A percentile compares a stretch with the other conserved stretches of the same genome.
These are phyloP conservation scores for Alternaria longipes DNA, from an alignment of 2,329 filamentous ascomycete species.

Conservation along the genomic window DNA sequence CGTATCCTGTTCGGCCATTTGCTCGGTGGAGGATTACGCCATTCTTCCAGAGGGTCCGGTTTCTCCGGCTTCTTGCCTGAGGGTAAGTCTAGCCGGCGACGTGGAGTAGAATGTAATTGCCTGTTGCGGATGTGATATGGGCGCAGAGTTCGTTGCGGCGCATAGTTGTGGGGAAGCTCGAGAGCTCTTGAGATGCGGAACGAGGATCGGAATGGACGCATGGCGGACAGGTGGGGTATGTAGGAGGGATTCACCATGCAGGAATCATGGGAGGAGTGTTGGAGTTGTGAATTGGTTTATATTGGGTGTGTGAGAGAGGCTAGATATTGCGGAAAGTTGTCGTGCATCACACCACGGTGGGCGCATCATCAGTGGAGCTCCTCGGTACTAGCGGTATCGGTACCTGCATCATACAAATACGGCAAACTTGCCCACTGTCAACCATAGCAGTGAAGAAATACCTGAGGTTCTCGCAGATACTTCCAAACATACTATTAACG, in stretches of 20 bases:
- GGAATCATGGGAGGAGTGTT: constrained; percentile 21
- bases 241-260: constrained; percentile 22
- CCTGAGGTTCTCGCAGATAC: background rate
- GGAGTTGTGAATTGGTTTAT: constrained; percentile 14
- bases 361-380: constrained; percentile 28
- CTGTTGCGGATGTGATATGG: constrained; percentile 26
- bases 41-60: constrained; percentile 42
- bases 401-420: constrained; percentile 27
- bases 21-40: constrained; percentile 48
- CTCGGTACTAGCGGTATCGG: constrained; percentile 25
- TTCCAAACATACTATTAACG: background rate
- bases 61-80: constrained; percentile 29
- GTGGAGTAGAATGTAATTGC: constrained; percentile 22
- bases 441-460: background rate
- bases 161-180: constrained; percentile 38
- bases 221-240: constrained; percentile 31
- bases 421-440: constrained; percentile 16
- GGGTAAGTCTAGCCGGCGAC: constrained; percentile 32
- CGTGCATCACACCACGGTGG: constrained; percentile 46
- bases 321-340: constrained; percentile 19
- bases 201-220: constrained; percentile 43
- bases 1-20: constrained; percentile 54
- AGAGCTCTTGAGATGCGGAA: constrained; percentile 37
- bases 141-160: constrained; percentile 33
- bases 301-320: constrained; percentile 11